Conservation (phyloP, 345 rosid species). For the Sonneratia alba region DNA sequence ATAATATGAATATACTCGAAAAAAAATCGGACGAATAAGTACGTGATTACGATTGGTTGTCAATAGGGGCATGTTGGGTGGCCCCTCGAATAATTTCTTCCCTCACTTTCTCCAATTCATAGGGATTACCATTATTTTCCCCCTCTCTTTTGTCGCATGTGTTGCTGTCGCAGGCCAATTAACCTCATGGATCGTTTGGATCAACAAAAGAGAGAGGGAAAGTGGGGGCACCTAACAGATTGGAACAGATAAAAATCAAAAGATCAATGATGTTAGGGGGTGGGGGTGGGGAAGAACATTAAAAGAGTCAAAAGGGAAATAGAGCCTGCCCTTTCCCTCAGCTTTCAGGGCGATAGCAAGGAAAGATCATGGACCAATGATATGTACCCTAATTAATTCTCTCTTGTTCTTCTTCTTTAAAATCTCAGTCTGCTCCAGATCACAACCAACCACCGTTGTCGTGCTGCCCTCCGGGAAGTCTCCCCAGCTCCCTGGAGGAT, state of each 20-base stretch:
- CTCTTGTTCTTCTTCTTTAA: neutral
- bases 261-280: neutral
- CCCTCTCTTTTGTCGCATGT: neutral
- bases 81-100: neutral
- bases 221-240: neutral
- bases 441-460: neutral
- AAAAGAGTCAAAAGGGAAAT: slow-evolving; percentile 2
- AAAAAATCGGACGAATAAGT: no score
- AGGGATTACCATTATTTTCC: neutral
- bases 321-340: neutral
- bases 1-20: no score
- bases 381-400: neutral
- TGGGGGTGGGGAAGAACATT: neutral
- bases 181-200: neutral
- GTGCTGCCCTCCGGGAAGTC: neutral
- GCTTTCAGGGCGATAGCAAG: neutral
- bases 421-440: neutral
- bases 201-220: neutral
- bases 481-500: neutral
- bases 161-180: neutral
- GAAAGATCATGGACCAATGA: neutral
- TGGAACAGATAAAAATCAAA: neutral
- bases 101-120: neutral
- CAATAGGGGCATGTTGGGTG: neutral
- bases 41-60: neutral